phyloP scores from a whole-genome alignment of 2,329 filamentous ascomycete genomes.

The Nemania bipapillata region DNA sequence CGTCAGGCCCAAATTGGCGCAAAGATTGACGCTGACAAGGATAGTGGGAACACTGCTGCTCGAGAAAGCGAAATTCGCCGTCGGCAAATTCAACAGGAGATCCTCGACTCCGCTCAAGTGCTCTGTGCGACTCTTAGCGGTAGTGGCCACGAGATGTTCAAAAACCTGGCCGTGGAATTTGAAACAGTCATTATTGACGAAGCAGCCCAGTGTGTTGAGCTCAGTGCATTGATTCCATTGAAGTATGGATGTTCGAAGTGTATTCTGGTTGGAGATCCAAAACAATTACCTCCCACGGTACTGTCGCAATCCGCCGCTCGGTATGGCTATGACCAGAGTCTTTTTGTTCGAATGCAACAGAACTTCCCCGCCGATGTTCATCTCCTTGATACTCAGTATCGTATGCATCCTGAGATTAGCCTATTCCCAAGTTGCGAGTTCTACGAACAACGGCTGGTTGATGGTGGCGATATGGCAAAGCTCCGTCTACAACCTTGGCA shows the following conservation, averaged over 20 bases:
- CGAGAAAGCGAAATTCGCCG: constrained; percentile 88
- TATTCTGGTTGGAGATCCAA: constrained; percentile 95
- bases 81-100: constrained; percentile 86
- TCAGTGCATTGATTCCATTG: constrained; percentile 93
- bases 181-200: constrained; percentile 99
- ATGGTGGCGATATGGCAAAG: constrained; percentile 83
- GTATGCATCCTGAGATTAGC: constrained; percentile 98
- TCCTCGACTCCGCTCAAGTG: constrained; percentile 89
- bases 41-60: constrained; percentile 81
- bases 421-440: constrained; percentile 89
- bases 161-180: constrained; percentile 92
- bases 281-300: constrained; percentile 95
- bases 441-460: constrained; percentile 86
- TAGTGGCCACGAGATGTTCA: constrained; percentile 97
- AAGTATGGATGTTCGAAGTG: constrained; percentile 98
- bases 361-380: constrained; percentile 90
- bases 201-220: constrained; percentile 96
- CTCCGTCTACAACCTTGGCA: constrained; percentile 88
- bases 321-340: constrained; percentile 95
- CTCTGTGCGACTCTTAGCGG: constrained; percentile 95
- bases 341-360: constrained; percentile 98
- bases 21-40: constrained; percentile 86
- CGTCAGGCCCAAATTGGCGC: constrained; percentile 80
- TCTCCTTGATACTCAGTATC: constrained; percentile 96
- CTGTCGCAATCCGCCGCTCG: constrained; percentile 90